phyloP scores from a whole-genome alignment of 169 alveolate species.

The Perkinsus marinus region DNA sequence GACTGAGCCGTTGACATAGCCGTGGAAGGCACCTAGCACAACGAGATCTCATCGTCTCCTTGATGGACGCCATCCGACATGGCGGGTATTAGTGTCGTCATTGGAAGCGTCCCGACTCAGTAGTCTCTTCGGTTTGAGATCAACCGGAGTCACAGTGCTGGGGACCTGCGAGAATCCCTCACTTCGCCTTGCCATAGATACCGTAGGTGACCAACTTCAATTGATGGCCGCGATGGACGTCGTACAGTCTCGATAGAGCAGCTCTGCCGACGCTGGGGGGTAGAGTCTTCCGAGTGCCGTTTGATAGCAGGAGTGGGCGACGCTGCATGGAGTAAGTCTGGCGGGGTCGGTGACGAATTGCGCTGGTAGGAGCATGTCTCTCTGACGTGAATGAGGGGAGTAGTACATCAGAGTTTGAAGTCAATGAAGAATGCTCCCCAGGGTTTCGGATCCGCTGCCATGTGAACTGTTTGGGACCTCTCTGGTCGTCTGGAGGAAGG shows the following conservation, averaged over 20 bases:
- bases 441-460: not conserved
- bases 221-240: not conserved
- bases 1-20: not conserved
- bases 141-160: not conserved
- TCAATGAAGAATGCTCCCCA: not conserved
- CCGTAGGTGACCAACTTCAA: not conserved
- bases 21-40: not conserved
- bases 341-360: too few species aligned
- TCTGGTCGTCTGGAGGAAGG: not conserved
- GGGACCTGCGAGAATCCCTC: not conserved
- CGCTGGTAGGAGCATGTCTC: too few species aligned
- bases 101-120: not conserved
- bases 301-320: not conserved
- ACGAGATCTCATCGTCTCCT: not conserved
- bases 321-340: not conserved
- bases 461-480: not conserved
- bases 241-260: not conserved
- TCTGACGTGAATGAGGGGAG: too few species aligned
- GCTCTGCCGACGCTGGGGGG: not conserved
- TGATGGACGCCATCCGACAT: not conserved
- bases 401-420: too few species aligned
- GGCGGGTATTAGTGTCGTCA: not conserved
- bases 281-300: not conserved
- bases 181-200: too few species aligned
- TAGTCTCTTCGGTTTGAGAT: not conserved